These are phyloP conservation scores for Eutrema japonicum DNA, from an alignment of 345 rosid species.

Conservation along the genomic window DNA sequence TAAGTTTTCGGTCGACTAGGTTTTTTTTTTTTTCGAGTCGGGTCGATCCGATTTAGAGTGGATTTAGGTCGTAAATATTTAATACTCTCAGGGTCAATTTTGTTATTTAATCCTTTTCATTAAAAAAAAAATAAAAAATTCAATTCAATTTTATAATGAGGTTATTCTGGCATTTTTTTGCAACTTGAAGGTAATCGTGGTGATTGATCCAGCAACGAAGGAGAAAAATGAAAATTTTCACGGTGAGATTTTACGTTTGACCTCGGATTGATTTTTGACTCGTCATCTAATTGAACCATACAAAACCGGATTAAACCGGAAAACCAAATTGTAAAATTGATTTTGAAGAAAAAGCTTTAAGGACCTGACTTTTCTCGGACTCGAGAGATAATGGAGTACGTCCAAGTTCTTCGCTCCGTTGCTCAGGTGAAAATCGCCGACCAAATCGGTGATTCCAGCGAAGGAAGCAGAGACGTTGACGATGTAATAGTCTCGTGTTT, in stretches of 20 bases:
- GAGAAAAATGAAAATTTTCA: not conserved
- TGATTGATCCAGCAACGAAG: not conserved
- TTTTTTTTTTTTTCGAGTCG: no score
- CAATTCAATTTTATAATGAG: no score
- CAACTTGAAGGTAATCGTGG: no score
- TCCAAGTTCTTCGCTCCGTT: constrained; percentile 37
- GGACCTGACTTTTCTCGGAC: constrained; percentile 6
- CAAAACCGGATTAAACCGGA: constrained; percentile 14
- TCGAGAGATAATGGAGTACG: constrained; percentile 37
- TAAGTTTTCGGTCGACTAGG: no score
- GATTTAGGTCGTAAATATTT: no score
- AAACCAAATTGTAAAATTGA: not conserved
- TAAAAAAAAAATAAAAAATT: no score
- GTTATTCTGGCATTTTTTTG: no score
- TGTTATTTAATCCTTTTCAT: no score
- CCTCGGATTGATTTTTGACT: constrained; percentile 18
- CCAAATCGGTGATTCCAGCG: not conserved
- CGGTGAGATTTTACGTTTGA: constrained; percentile 46
- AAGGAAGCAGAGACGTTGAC: constrained; percentile 1
- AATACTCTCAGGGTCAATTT: no score
- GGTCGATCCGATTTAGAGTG: no score
- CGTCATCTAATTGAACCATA: constrained; percentile 7
- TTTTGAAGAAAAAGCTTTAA: not conserved
- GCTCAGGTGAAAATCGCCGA: constrained; percentile 35
- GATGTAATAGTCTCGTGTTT: constrained; percentile 62